Evolutionary conservation across 352 stramenopile genomes (phyloP).

Genomic region (Phytophthora cactorum): DNA sequence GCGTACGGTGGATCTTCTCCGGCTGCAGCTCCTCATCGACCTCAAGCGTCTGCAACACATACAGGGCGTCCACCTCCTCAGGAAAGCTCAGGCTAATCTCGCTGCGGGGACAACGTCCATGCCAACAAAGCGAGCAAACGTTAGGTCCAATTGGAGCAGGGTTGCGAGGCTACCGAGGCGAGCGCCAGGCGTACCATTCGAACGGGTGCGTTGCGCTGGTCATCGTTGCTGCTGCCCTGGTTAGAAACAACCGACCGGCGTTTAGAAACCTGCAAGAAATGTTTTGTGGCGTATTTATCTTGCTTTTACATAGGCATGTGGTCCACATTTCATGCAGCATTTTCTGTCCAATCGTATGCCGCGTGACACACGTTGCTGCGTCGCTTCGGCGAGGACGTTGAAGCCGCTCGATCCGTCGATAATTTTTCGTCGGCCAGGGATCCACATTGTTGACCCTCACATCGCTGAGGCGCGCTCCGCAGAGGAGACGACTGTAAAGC

Average conservation of each 20-base stretch:
- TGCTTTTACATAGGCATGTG: not conserved
- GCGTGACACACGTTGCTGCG: slow-evolving; percentile 1
- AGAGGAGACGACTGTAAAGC: slow-evolving; percentile 15
- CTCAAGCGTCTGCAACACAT: slow-evolving; percentile 81
- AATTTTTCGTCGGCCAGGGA: not conserved
- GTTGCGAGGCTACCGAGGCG: not conserved
- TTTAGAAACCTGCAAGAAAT: slow-evolving; percentile 6
- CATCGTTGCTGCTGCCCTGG: slow-evolving; percentile 6
- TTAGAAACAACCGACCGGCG: slow-evolving; percentile 5
- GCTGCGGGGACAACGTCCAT: slow-evolving; percentile 21
- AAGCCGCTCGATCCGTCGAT: slow-evolving; percentile 5
- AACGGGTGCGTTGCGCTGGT: slow-evolving; percentile 66
- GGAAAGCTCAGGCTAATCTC: slow-evolving; percentile 74
- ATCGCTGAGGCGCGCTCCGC: slow-evolving; percentile 2
- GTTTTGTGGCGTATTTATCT: no score
- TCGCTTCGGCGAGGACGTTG: slow-evolving; percentile 13
- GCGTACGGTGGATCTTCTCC: slow-evolving; percentile 82
- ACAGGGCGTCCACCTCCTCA: slow-evolving; percentile 63
- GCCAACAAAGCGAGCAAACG: not conserved
- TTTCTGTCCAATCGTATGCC: slow-evolving; percentile 3
- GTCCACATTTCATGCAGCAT: not conserved
- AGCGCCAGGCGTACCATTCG: slow-evolving; percentile 59
- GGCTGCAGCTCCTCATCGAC: slow-evolving; percentile 90
- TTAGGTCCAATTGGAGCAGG: not conserved
- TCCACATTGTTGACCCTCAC: slow-evolving; percentile 4